These are phyloP conservation scores for Penstemon barbatus DNA, from an alignment of 257 asterid genomes.

Conservation along the genomic window DNA sequence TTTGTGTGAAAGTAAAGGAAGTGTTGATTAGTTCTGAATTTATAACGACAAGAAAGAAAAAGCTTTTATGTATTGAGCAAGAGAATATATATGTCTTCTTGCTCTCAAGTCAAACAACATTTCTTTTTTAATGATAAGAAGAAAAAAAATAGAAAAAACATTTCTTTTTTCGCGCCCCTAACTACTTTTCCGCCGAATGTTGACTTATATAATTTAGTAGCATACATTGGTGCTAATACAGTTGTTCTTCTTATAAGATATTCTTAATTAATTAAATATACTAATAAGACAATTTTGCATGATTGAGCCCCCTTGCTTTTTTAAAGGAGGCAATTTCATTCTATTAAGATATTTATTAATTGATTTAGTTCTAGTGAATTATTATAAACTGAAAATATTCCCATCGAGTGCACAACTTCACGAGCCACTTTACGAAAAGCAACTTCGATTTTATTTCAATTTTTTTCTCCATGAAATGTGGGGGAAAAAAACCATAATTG, in stretches of 20 bases:
- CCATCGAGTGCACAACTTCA: constrained; percentile 11
- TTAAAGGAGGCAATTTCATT: constrained; percentile 20
- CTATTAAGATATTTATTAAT: background rate
- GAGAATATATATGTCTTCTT: constrained; percentile 25
- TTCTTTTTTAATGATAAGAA: background rate
- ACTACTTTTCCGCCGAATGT: constrained; percentile 31
- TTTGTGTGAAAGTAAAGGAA: no score
- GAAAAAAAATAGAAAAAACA: constrained; percentile 13
- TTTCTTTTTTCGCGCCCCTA: constrained; percentile 26
- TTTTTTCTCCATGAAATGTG: background rate
- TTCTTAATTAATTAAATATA: background rate
- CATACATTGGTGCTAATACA: background rate
- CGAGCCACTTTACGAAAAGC: constrained; percentile 29
- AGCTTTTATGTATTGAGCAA: background rate
- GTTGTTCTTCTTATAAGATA: constrained; percentile 1
- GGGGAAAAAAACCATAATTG: background rate
- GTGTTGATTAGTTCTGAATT: background rate
- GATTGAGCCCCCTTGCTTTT: background rate
- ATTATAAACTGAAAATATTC: background rate
- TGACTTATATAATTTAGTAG: constrained; percentile 3
- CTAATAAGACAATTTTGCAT: background rate
- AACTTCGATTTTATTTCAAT: background rate
- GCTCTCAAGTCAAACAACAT: constrained; percentile 31
- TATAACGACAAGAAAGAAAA: background rate
- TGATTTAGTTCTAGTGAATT: no score